Percentiles rank a stretch among this genome's conserved stretches.
Conservation (phyloP, 352 stramenopile genomes). For the Phytophthora hibernalis region DNA sequence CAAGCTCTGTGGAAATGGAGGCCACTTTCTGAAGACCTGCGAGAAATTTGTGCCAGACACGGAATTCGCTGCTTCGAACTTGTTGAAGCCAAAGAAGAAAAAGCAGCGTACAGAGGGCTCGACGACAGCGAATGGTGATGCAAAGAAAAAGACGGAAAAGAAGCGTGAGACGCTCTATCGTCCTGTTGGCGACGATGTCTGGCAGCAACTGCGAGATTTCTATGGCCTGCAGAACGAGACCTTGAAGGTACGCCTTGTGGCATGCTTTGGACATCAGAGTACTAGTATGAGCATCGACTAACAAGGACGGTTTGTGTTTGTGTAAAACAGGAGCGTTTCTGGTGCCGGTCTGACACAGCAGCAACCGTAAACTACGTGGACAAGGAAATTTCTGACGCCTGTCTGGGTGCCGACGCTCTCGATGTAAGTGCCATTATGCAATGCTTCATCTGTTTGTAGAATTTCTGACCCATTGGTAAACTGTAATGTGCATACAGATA, state of each 20-base stretch:
- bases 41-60: conserved; percentile 59
- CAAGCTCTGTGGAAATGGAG: conserved; percentile 71
- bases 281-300: conserved; percentile 8
- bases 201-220: conserved; percentile 61
- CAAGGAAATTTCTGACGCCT: conserved; percentile 64
- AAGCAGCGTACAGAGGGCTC: conserved; percentile 48
- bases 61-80: conserved; percentile 41
- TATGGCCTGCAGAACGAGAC: conserved; percentile 66
- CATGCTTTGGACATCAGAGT: not conserved
- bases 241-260: conserved; percentile 47
- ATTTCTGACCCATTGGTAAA: not conserved
- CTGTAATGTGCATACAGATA: conserved; percentile 56
- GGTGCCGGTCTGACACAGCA: conserved; percentile 80
- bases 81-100: conserved; percentile 52
- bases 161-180: conserved; percentile 80
- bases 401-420: conserved; percentile 72
- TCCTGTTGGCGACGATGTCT: conserved; percentile 66
- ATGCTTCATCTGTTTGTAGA: not conserved
- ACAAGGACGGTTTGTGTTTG: not conserved
- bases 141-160: conserved; percentile 42
- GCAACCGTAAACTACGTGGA: conserved; percentile 86
- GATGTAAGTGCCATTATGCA: conserved; percentile 44
- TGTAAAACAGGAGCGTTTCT: conserved; percentile 49
- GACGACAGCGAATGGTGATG: conserved; percentile 2
- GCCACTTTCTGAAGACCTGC: conserved; percentile 84